A percentile compares a stretch with the other conserved stretches of the same genome.
Evolutionary conservation across 352 stramenopile species (phyloP).

Genomic region (Pythium vanterpoolii): DNA sequence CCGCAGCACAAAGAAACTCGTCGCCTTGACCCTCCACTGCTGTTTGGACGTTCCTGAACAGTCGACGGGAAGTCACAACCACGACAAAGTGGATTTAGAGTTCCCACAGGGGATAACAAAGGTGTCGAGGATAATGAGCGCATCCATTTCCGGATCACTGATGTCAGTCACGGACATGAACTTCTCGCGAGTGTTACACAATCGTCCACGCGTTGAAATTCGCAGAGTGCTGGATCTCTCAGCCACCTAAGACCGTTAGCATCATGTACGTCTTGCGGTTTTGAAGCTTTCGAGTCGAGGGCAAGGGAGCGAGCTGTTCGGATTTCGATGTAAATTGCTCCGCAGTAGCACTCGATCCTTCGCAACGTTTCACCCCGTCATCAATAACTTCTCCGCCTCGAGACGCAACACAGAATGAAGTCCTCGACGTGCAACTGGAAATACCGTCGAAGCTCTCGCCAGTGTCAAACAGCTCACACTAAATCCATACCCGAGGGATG

Average conservation of each 20-base stretch:
- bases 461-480: not conserved
- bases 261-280: slow-evolving; percentile 13
- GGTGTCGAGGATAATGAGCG: not conserved
- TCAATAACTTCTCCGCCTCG: not conserved
- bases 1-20: not conserved
- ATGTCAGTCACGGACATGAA: not conserved
- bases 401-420: not conserved
- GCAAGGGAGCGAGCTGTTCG: not conserved
- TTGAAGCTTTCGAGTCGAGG: not conserved
- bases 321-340: not conserved
- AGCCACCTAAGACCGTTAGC: not conserved
- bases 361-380: not conserved
- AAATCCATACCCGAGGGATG: too few species aligned
- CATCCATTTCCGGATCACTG: not conserved
- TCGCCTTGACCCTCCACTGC: not conserved
- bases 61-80: slow-evolving; percentile 4
- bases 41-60: slow-evolving; percentile 1
- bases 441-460: not conserved
- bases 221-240: not conserved
- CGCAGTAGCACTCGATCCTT: not conserved
- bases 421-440: not conserved
- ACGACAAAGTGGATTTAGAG: too few species aligned
- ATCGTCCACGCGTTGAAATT: not conserved
- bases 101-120: too few species aligned
- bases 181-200: not conserved